Base-by-base conservation (phyloP, 805 yeast genomes). In the Ogataea salicorniae region DNA sequence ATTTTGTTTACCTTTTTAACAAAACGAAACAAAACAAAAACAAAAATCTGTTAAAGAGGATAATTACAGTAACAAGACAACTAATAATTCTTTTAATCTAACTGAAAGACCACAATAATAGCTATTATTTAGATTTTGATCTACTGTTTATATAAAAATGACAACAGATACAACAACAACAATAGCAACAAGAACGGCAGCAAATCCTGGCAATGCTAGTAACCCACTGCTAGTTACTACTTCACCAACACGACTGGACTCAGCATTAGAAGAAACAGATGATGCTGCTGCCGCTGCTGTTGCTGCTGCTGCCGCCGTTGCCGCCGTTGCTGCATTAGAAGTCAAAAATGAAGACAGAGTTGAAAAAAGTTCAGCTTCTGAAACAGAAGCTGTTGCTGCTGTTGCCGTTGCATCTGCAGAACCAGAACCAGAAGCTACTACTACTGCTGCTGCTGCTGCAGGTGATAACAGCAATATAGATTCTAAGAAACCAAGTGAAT, bases 251-350 rank as follows among this genome's bases (percentile, higher is more conserved):
- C 41, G 45, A 2, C 43, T 41, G 14, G 41, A 42, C 2, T 43
- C 47, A 6, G 31, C 11, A 26, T 26, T 26, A 11, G 31, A 26
- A 26, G 31, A 26, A 6, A 26, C 31, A 26, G 31, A 26, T 26
- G 20, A 20, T 20, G 48, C 51, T 2, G 46, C 43, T 11, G 46
- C 26, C 6, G 50, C 49, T 26, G 45, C 48, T 4, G 41, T 41
- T 18, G 48, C 47, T 18, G 50, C 49, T 1, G 47, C 45, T 18
- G 50, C 49, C 1, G 50, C 52, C 20, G 45, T 39, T 20, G 46
- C 46, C 34, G 46, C 46, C 5, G 46, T 44, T 8, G 46, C 46
- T 11, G 46, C 46, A 4, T 39, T 44, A 26, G 46, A 43, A 44
- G 46, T 42, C 8, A 44, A 44, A 34, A 39, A 35, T 15, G 39